These are phyloP conservation scores for Starmerella potacharoeniae DNA, from an alignment of 805 yeast species.

Conservation along the genomic window DNA sequence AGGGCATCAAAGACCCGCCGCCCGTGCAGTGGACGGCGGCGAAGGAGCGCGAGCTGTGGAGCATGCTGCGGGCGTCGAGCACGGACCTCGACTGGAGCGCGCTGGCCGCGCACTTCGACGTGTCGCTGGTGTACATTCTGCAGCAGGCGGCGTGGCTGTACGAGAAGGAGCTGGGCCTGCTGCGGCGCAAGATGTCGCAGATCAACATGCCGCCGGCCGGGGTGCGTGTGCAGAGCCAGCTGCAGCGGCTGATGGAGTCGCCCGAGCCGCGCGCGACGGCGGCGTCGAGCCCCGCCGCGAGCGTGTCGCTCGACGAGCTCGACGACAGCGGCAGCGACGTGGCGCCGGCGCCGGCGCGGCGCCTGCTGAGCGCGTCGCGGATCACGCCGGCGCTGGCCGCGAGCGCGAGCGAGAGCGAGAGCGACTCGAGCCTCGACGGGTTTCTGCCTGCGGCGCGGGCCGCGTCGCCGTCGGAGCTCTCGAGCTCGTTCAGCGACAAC, in stretches of 20 bases:
- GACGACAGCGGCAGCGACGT: not conserved
- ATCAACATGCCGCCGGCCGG: conserved; percentile 4
- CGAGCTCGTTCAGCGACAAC: conserved; percentile 18
- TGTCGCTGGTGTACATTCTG: conserved; percentile 29
- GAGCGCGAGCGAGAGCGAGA: conserved; percentile 9
- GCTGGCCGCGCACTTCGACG: conserved; percentile 31
- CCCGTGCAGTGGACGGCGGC: conserved; percentile 27
- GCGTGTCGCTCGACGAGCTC: not conserved
- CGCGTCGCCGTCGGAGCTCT: not conserved
- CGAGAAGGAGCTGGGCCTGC: conserved; percentile 30
- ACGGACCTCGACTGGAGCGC: conserved; percentile 29
- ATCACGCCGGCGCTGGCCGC: not conserved
- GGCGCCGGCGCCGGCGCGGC: conserved; percentile 7
- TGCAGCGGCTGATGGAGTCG: not conserved
- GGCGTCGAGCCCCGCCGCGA: not conserved
- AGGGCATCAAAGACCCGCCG: conserved; percentile 34
- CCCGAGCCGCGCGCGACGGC: not conserved
- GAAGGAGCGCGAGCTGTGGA: conserved; percentile 30
- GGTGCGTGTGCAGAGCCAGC: not conserved
- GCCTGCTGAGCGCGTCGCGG: conserved; percentile 16
- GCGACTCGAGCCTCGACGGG: conserved; percentile 13
- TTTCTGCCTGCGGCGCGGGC: conserved; percentile 5
- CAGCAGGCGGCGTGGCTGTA: conserved; percentile 37
- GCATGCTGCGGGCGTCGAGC: conserved; percentile 28
- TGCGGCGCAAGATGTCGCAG: conserved; percentile 28